Base-by-base conservation (phyloP, 257 asterid species). In the Gentiana dahurica region DNA sequence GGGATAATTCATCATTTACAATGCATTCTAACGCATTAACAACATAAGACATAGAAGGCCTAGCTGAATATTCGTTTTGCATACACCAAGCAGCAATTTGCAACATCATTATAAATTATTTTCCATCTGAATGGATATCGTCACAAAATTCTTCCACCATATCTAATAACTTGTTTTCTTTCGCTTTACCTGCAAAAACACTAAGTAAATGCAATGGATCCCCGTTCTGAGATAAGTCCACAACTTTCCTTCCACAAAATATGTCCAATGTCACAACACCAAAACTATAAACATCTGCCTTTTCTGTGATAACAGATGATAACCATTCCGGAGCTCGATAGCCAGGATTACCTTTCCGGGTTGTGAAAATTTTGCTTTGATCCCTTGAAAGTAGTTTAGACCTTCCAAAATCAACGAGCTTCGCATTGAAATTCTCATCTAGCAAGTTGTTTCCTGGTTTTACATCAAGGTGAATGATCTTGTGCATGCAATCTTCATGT, bases 381-480 rank as follows among this genome's bases (percentile, higher is more conserved):
- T 71, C 60, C 55, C 72, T 59, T 7, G 39, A 60, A 9, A 71
- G 55, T 8, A 71, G 71, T 50, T 71, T 71, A 36, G 76, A 38
- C 8, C 65, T 65, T 48, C 76, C 76, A 5, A 89, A 89, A 57
- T 89, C 97, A 0, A 87, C 81, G 32, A 89, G 94, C 57, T 83
- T 89, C 8, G 96, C 86, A 45, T 71, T 75, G 59, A 47, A 55
- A 7, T 66, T 55, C 33, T 65, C 71, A 56, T 70, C 75, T 8
- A 70, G 2, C 0, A 68, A 61, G 45, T 62, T 68, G 65, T 68
- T 68, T 57, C 60, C 68, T 15, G 73, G 74, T 37, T 69, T 70
- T 34, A 70, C 47, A 43, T 70, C 75, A 3, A 70, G 54, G 54
- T 70, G 75, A 43, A 70, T 32, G 36, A 70, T 70, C 32, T 65